Evolutionary conservation across 257 asterid species (phyloP).

Genomic region (Fraxinus cuspidata): DNA sequence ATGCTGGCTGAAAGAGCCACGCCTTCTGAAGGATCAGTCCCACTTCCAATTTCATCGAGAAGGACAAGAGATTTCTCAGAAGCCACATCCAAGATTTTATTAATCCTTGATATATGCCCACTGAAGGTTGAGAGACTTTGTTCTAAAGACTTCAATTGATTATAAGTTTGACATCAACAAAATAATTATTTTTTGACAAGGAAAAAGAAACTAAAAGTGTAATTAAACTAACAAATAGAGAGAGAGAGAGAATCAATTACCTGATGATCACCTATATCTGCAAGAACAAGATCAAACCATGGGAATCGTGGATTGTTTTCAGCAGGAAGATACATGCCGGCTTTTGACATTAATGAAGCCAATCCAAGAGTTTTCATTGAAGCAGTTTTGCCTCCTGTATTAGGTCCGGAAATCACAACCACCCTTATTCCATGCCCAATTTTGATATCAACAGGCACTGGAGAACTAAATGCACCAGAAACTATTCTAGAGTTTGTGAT

Average conservation of each 20-base stretch:
- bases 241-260: conserved; percentile 41
- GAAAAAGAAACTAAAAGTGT: conserved; percentile 18
- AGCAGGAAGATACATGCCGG: conserved; percentile 93
- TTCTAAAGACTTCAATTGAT: conserved; percentile 73
- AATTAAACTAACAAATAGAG: conserved; percentile 15
- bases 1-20: conserved; percentile 89
- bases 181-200: conserved; percentile 14
- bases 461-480: conserved; percentile 41
- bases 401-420: conserved; percentile 91
- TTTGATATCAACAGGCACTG: conserved; percentile 88
- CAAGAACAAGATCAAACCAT: conserved; percentile 94
- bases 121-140: conserved; percentile 96
- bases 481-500: conserved; percentile 24
- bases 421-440: conserved; percentile 63
- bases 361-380: conserved; percentile 91
- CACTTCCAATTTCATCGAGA: conserved; percentile 97
- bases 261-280: conserved; percentile 97
- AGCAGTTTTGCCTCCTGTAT: conserved; percentile 98
- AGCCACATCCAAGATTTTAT: conserved; percentile 72
- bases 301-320: conserved; percentile 70
- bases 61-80: conserved; percentile 84
- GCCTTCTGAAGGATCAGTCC: conserved; percentile 99
- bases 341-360: conserved; percentile 82
- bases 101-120: conserved; percentile 82
- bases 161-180: conserved; percentile 33